These are phyloP conservation scores for Panicum virgatum DNA, from an alignment of 202 grass and related monocot species.

Conservation along the genomic window DNA sequence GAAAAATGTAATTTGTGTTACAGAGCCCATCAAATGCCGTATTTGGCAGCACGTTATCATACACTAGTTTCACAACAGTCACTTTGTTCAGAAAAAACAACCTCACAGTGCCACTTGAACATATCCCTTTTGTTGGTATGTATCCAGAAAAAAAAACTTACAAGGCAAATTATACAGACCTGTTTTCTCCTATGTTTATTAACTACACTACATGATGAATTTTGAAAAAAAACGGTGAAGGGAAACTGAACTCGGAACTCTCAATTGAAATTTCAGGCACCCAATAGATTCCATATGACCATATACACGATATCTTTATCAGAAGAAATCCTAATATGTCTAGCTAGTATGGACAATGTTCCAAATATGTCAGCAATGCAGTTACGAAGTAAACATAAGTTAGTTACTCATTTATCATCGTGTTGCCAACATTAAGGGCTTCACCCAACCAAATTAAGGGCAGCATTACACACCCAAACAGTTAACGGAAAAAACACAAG, in stretches of 20 bases:
- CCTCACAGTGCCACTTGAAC: neutral
- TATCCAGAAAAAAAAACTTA: neutral
- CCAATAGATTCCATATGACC: neutral
- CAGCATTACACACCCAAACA: neutral
- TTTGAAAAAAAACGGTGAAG: neutral
- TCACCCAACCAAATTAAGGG: neutral
- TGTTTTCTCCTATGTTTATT: neutral
- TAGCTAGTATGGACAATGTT: neutral
- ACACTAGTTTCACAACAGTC: neutral
- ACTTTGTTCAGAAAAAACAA: neutral
- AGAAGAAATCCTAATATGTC: neutral
- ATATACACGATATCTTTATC: neutral
- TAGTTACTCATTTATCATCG: slow-evolving; percentile 7
- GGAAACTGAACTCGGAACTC: neutral
- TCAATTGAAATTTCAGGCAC: neutral
- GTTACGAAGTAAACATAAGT: neutral
- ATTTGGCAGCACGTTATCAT: neutral
- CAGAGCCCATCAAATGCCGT: neutral
- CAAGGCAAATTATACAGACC: neutral
- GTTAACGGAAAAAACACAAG: neutral
- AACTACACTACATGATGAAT: neutral
- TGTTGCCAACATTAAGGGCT: neutral
- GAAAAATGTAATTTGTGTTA: neutral
- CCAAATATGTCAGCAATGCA: neutral
- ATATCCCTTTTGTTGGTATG: neutral